phyloP scores from a whole-genome alignment of 2,329 filamentous ascomycete species.

The Cladorrhinum sp. region DNA sequence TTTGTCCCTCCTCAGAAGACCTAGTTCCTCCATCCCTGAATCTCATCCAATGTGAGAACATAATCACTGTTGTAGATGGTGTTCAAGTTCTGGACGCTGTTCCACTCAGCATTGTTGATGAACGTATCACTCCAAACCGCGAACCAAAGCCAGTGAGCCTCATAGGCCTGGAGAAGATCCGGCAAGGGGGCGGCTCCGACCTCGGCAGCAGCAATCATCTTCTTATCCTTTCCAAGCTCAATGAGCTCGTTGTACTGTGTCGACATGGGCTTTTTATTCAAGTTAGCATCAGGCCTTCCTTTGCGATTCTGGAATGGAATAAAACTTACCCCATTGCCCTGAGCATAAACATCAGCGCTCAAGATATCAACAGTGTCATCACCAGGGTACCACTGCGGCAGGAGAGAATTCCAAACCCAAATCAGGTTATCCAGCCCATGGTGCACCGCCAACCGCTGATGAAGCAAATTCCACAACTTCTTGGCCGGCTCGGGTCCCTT shows the following conservation, averaged over 20 bases:
- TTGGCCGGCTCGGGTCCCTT: conserved; percentile 44
- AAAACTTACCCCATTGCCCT: conserved; percentile 41
- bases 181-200: conserved; percentile 47
- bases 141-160: conserved; percentile 48
- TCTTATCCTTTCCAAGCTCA: conserved; percentile 42
- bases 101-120: conserved; percentile 42
- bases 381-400: conserved; percentile 46
- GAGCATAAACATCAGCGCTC: conserved; percentile 44
- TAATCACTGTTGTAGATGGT: conserved; percentile 35
- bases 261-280: conserved; percentile 36
- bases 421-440: conserved; percentile 47
- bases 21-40: conserved; percentile 33
- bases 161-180: conserved; percentile 40
- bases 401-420: conserved; percentile 50
- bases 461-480: conserved; percentile 43
- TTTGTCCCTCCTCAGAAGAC: too few species aligned
- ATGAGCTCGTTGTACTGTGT: conserved; percentile 44
- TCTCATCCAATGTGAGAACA: conserved; percentile 36
- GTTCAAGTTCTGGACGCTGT: conserved; percentile 39
- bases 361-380: conserved; percentile 45
- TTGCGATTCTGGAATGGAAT: neutral
- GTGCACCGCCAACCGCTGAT: conserved; percentile 42
- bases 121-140: conserved; percentile 44
- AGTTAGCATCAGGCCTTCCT: conserved; percentile 1
- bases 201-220: conserved; percentile 47